These are phyloP conservation scores for Stephania japonica DNA, from an alignment of 164 flowering plant genomes.

Conservation along the genomic window DNA sequence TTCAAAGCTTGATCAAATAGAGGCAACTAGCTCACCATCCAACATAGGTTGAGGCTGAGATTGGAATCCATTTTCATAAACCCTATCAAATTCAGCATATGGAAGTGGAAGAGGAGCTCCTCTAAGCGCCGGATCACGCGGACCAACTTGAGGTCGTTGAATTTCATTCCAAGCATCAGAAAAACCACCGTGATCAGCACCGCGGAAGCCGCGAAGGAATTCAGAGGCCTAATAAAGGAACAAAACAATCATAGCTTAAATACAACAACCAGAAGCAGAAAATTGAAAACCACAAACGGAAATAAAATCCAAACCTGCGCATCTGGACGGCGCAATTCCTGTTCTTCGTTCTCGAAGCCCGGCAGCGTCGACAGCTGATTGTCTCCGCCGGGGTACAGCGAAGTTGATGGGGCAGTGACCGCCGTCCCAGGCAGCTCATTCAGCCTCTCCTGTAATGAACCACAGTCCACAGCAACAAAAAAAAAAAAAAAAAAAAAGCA, in stretches of 20 bases:
- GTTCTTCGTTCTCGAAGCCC: conserved; percentile 58
- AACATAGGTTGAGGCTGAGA: conserved; percentile 45
- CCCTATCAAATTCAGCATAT: conserved; percentile 29
- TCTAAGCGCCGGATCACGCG: conserved; percentile 22
- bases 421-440: conserved; percentile 67
- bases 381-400: conserved; percentile 22
- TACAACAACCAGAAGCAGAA: neutral
- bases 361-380: conserved; percentile 45
- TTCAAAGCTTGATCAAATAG: neutral
- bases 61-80: conserved; percentile 23
- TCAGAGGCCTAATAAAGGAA: conserved; percentile 43
- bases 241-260: neutral
- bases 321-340: conserved; percentile 31
- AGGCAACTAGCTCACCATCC: conserved; percentile 46
- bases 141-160: conserved; percentile 35
- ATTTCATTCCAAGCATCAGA: conserved; percentile 76
- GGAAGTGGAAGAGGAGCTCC: conserved; percentile 21
- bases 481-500: too few species aligned
- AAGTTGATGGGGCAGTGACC: conserved; percentile 26
- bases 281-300: neutral
- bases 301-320: conserved; percentile 37
- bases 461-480: neutral
- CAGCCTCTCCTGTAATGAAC: conserved; percentile 49
- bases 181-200: conserved; percentile 44
- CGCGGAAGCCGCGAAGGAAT: conserved; percentile 49